Conservation (phyloP, 2,329 filamentous ascomycete genomes). For the Fusarium pseudocircinatum region DNA sequence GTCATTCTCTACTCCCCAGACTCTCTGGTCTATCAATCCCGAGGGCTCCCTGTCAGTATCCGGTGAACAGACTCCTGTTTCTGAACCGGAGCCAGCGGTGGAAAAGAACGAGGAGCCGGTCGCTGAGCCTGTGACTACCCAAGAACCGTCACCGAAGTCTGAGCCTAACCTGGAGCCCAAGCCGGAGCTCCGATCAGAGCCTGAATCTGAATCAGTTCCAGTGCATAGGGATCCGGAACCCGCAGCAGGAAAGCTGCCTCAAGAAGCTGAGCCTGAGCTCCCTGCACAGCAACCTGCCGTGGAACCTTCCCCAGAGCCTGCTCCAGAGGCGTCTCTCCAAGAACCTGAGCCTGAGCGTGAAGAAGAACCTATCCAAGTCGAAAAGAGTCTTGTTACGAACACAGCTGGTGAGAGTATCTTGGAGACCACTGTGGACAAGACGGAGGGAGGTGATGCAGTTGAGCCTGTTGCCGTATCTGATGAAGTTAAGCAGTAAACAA, state of each 20-base stretch:
- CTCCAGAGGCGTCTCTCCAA: neutral
- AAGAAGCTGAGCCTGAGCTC: constrained; percentile 21
- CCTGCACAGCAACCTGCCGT: constrained; percentile 25
- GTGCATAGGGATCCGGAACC: constrained; percentile 22
- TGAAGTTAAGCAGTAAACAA: constrained; percentile 43
- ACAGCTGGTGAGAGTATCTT: constrained; percentile 57
- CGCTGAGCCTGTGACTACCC: neutral
- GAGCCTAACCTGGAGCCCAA: constrained; percentile 18
- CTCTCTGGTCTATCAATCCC: constrained; percentile 62
- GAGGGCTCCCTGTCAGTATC: constrained; percentile 53
- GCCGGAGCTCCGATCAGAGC: constrained; percentile 18
- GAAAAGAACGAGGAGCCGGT: constrained; percentile 3
- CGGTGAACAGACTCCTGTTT: constrained; percentile 19
- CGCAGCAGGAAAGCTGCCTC: constrained; percentile 11
- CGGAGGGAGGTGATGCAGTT: constrained; percentile 45
- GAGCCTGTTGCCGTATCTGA: constrained; percentile 51
- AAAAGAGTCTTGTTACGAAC: constrained; percentile 54
- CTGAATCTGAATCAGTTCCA: constrained; percentile 24
- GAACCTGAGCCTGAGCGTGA: neutral
- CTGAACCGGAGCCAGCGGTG: constrained; percentile 19
- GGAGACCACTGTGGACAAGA: constrained; percentile 50
- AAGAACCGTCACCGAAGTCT: constrained; percentile 6
- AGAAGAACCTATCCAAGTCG: constrained; percentile 15
- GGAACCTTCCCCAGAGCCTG: constrained; percentile 14
- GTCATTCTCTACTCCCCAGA: constrained; percentile 58